Evolutionary conservation across 108 stramenopile species (phyloP), one percentile per base, ranked within the genome.

Genomic region (Heterococcus sp.): DNA sequence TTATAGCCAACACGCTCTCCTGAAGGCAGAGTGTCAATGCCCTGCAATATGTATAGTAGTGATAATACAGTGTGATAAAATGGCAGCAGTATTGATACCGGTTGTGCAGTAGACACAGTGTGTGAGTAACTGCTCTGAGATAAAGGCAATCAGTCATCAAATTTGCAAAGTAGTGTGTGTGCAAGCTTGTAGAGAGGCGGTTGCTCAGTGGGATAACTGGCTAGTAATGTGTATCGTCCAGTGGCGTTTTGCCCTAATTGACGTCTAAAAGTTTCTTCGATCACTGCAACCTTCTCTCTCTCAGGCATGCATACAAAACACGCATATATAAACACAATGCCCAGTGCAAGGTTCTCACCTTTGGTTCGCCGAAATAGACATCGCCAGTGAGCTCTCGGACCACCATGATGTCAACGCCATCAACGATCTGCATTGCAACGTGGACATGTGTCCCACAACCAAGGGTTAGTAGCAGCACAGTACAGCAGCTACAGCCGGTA

Each of bases 291-390:
- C 68, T 30, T 30, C 68, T 8, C 5, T 31, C 68, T 30, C 5
- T 30, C 27, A 28, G 11, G 5, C 68, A 8, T 30, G 31, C 27
- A 11, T 8, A 14, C n/a, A 14, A 31, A 69, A 69, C 27, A 69
- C 27, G 31, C n/a, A 69, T 69, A 69, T 8, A 69, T 30, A 8
- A 69, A 69, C 4, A 69, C 5, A 69, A 32, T 30, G 5, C 14
- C 68, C n/a, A 69, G 68, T 31, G 30, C 31, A 69, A 69, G 14
- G n/a, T n/a, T n/a, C 73, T 28, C 74, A 95, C 95, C 92, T 96
- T 96, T 69, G 96, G 97, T 66, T 90, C 93, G 66, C 97, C 97
- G 84, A 98, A 98, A 87, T 98, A 98, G n/a, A 98, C 95, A 90
- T 98, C 96, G 11, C 97, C 97, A 14, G 95, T 95, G 78, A 98